A percentile compares a stretch with the other conserved stretches of the same genome.
Evolutionary conservation across 331 rosid species (phyloP).

Genomic region (Quercus phellos): DNA sequence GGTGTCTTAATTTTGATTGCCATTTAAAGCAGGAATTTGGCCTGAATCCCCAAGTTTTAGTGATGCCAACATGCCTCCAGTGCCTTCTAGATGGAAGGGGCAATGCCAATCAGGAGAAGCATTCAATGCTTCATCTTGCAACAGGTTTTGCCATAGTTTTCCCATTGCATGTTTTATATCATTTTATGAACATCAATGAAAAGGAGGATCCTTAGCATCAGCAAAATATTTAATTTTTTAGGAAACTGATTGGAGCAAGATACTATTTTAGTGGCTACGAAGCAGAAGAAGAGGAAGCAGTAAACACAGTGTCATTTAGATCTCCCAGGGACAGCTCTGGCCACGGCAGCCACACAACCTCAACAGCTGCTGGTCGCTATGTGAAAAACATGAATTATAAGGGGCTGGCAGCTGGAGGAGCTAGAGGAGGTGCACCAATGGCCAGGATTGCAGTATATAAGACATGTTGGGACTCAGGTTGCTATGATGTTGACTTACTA

Average conservation of each 20-base stretch:
- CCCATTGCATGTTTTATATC: conserved; percentile 6
- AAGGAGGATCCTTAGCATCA: conserved; percentile 15
- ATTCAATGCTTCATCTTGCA: conserved; percentile 74
- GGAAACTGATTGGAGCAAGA: conserved; percentile 87
- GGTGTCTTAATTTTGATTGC: conserved; percentile 15
- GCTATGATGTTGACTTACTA: conserved; percentile 77
- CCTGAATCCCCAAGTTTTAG: conserved; percentile 81
- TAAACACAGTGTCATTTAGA: conserved; percentile 44
- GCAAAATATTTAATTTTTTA: conserved; percentile 32
- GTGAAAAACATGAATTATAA: conserved; percentile 57
- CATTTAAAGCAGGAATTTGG: conserved; percentile 65
- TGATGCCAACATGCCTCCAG: conserved; percentile 69
- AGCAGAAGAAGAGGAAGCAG: conserved; percentile 67
- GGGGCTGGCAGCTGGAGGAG: conserved; percentile 69
- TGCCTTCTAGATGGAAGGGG: conserved; percentile 66
- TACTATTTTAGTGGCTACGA: conserved; percentile 66
- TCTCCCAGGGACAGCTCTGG: conserved; percentile 83
- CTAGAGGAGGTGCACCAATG: conserved; percentile 79
- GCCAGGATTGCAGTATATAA: conserved; percentile 75
- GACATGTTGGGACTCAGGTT: conserved; percentile 83
- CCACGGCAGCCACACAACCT: conserved; percentile 83
- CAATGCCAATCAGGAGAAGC: conserved; percentile 66
- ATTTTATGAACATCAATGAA: neutral
- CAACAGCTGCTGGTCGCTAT: conserved; percentile 65
- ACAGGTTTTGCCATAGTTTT: conserved; percentile 51